Base-by-base conservation (phyloP, 2,329 filamentous ascomycete species). In the Alternaria brassicae region DNA sequence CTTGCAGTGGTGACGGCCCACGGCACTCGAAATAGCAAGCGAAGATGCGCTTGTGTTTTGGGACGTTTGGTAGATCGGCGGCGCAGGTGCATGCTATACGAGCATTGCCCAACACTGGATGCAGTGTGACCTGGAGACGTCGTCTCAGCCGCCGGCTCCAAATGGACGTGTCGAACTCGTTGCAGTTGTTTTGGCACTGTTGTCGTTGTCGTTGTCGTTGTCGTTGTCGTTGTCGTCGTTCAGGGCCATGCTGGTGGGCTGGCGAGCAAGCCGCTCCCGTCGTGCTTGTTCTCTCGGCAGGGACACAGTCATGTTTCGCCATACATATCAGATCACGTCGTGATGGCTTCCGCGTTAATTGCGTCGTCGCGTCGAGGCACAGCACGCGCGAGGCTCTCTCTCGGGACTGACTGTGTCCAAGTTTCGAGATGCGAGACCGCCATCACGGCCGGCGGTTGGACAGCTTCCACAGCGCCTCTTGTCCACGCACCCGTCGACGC, bases 11-110 rank as follows among this genome's bases (percentile, higher is more conserved):
- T 65, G 61, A 50, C 45, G 65, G 62, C 57, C 52, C 40, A 67
- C 69, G 67, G 69, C 65, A 68, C 62, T 67, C 65, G 55, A 66
- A 75, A 75, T 76, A 76, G 72, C 60, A 68, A 58, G 28, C 58
- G 59, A 66, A 61, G 53, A 60, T 66, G 65, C 58, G 70, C 62
- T 61, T 63, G 60, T 68, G 66, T 70, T 65, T 67, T 60, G 70
- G 65, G 71, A n/a, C n/a, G n/a, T n/a, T n/a, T 66, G 60, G 61
- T 55, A 41, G 66, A 69, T 70, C 68, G 59, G 68, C 70, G 39
- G 54, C 49, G 59, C 47, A 50, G 52, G 62, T 66, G 53, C 57
- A 59, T 21, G 49, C 42, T 58, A 65, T 64, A 70, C 69, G 68
- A 66, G 64, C 53, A 17, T 19, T n/a, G n/a, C n/a, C n/a, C n/a